Conservation (phyloP, 345 rosid species). For the Bruguiera sexangula region DNA sequence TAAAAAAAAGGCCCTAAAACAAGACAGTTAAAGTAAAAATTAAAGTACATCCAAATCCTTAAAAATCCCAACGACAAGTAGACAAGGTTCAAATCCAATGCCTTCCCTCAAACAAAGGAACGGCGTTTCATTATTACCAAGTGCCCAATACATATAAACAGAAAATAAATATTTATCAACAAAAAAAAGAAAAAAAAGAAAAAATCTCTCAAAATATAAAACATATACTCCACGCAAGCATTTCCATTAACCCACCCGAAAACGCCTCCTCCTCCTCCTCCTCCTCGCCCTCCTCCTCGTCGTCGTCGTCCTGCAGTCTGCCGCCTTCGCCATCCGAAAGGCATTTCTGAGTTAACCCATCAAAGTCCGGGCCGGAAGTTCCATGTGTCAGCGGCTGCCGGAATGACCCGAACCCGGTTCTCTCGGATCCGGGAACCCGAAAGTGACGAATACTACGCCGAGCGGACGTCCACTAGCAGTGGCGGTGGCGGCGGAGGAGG, state of each 20-base stretch:
- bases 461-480: conserved; percentile 16
- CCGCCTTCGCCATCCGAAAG: neutral
- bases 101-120: conserved; percentile 31
- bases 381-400: conserved; percentile 26
- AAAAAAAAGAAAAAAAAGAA: neutral
- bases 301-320: neutral
- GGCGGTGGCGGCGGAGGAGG: conserved; percentile 40
- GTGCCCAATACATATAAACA: neutral
- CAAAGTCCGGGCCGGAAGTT: neutral
- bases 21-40: too few species aligned
- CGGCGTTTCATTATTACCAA: conserved; percentile 17
- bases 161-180: neutral
- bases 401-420: conserved; percentile 59
- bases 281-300: neutral
- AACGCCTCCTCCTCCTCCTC: neutral
- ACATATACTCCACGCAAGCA: neutral
- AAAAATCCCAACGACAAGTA: conserved; percentile 25
- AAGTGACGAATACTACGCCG: conserved; percentile 30
- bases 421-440: conserved; percentile 36
- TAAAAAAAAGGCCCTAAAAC: neutral
- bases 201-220: conserved; percentile 1
- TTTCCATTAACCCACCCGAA: too few species aligned
- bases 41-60: neutral
- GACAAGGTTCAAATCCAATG: conserved; percentile 24
- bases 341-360: conserved; percentile 21